Percentiles rank a stretch among this genome's conserved stretches.
Conservation (phyloP, 2,329 filamentous ascomycete species). For the Aureobasidium lini region DNA sequence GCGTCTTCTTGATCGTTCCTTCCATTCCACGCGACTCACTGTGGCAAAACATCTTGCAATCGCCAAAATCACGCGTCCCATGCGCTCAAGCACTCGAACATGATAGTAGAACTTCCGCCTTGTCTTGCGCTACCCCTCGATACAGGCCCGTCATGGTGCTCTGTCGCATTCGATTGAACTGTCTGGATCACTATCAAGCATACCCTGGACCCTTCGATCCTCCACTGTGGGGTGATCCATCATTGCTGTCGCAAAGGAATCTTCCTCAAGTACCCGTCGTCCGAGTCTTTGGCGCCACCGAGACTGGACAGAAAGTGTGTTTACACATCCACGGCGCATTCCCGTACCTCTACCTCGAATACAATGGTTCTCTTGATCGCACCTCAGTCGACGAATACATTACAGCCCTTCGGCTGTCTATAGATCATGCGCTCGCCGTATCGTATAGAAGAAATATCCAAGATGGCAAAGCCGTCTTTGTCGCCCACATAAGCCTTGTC, state of each 20-base stretch:
- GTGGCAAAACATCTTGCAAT: constrained; percentile 4
- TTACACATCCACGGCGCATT: constrained; percentile 93
- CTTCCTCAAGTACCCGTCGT: constrained; percentile 76
- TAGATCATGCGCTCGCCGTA: constrained; percentile 81
- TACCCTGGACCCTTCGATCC: constrained; percentile 74
- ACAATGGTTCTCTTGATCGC: constrained; percentile 54
- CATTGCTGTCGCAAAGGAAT: constrained; percentile 50
- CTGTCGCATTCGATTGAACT: constrained; percentile 77
- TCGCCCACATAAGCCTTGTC: constrained; percentile 83
- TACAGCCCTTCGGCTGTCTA: constrained; percentile 69
- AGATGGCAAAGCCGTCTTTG: constrained; percentile 62
- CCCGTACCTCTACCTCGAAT: constrained; percentile 90
- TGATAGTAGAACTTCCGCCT: background rate
- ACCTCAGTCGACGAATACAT: constrained; percentile 65
- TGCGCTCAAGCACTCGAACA: background rate
- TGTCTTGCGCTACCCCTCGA: background rate
- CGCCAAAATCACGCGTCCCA: background rate
- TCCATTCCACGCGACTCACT: constrained; percentile 8
- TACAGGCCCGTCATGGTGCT: constrained; percentile 11
- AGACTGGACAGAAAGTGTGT: constrained; percentile 92
- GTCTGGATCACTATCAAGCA: constrained; percentile 89
- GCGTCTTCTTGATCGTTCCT: background rate
- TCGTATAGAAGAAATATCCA: constrained; percentile 73
- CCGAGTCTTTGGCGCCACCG: constrained; percentile 84
- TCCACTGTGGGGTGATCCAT: constrained; percentile 45